phyloP scores from a whole-genome alignment of 805 yeast genomes.

The Candida awuae region DNA sequence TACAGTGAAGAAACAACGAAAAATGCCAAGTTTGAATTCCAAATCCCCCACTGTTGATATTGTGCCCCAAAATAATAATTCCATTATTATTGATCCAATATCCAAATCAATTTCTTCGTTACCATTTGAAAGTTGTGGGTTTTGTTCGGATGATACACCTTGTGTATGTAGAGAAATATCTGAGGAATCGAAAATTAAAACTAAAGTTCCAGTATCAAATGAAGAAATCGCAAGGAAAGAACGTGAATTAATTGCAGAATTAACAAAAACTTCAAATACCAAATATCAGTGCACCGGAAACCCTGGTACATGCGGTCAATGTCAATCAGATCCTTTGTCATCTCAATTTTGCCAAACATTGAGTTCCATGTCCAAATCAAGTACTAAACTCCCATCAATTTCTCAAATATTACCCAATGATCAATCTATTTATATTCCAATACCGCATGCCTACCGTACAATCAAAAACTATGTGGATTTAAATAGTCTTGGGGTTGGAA shows the following conservation, averaged over 20 bases:
- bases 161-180: conserved; percentile 85
- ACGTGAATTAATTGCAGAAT: conserved; percentile 9
- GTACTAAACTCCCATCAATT: conserved; percentile 1
- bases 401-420: background rate
- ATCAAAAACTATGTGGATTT: background rate
- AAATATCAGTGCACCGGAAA: conserved; percentile 64
- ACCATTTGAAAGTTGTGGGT: conserved; percentile 71
- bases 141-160: conserved; percentile 86
- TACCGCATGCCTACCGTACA: background rate
- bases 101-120: background rate
- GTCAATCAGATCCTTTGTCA: conserved; percentile 81
- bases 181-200: conserved; percentile 26
- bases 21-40: conserved; percentile 13
- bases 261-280: background rate
- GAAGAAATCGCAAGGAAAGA: conserved; percentile 12
- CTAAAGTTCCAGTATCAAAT: conserved; percentile 10
- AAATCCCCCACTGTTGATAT: background rate
- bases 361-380: conserved; percentile 31
- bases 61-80: background rate
- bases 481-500: background rate
- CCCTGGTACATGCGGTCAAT: conserved; percentile 80
- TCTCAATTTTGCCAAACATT: conserved; percentile 83
- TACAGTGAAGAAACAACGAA: conserved; percentile 23
- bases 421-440: conserved; percentile 3
- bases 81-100: background rate